Conservation (phyloP, 345 rosid species). For the Syzygium aqueum region DNA sequence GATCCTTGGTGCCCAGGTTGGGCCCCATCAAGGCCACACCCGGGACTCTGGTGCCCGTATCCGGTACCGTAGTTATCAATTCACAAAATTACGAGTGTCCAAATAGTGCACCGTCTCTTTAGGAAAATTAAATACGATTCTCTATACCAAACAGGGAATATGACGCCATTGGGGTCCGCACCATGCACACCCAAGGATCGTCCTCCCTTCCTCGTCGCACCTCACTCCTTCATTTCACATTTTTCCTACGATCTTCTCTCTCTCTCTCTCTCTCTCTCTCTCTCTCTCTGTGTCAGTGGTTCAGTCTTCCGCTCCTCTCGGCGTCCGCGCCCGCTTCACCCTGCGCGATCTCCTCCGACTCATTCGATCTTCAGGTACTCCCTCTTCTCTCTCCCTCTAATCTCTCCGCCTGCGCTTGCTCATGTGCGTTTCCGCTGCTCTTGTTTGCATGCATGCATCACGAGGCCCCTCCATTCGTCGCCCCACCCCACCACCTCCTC, state of each 20-base stretch:
- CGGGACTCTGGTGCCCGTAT: no score
- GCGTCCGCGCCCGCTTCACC: background rate
- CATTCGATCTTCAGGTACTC: background rate
- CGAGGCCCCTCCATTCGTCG: background rate
- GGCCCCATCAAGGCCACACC: no score
- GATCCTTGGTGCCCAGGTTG: no score
- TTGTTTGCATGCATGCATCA: background rate
- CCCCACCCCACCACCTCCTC: background rate
- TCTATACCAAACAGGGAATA: no score
- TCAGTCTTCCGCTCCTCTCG: background rate
- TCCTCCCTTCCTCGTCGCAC: no score
- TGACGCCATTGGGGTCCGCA: no score
- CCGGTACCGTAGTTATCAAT: no score
- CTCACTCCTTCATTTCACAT: background rate
- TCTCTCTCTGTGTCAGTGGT: background rate
- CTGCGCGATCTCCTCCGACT: background rate
- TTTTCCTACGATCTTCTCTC: background rate
- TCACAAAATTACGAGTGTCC: no score
- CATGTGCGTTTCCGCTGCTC: background rate
- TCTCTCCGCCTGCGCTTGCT: background rate
- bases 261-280: background rate
- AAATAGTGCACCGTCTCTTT: no score
- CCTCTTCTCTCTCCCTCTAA: background rate
- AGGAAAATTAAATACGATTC: no score
- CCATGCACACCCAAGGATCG: no score